A percentile compares a stretch with the other conserved stretches of the same genome.
Conservation (phyloP, 345 rosid species). For the Erysimum cheiranthoides region DNA sequence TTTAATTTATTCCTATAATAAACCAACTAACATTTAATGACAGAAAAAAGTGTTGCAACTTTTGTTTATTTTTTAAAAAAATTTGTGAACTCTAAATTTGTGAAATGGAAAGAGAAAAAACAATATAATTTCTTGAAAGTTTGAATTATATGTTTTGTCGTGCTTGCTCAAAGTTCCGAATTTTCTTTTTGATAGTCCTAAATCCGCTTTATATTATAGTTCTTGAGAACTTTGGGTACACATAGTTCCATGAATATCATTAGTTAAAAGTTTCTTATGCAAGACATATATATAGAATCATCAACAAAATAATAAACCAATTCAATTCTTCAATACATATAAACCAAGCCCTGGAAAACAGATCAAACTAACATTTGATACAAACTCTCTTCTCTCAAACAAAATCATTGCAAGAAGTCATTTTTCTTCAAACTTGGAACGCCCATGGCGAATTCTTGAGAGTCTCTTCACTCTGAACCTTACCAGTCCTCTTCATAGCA, state of each 20-base stretch:
- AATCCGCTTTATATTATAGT: neutral
- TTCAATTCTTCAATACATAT: neutral
- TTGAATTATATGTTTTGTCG: too few species aligned
- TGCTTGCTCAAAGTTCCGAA: neutral
- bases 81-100: neutral
- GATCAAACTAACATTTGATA: slow-evolving; percentile 38
- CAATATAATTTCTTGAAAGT: too few species aligned
- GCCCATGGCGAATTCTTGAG: slow-evolving; percentile 88
- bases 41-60: neutral
- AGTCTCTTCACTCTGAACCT: slow-evolving; percentile 79
- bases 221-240: neutral
- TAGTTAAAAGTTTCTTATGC: neutral
- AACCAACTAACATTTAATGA: neutral
- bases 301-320: neutral
- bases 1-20: too few species aligned
- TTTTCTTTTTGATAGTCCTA: neutral
- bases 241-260: neutral
- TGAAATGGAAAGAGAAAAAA: neutral
- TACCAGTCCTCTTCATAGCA: slow-evolving; percentile 59
- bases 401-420: slow-evolving; percentile 16
- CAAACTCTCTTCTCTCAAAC: neutral
- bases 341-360: neutral
- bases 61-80: too few species aligned
- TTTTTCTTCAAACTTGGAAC: slow-evolving; percentile 61
- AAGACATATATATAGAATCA: slow-evolving; percentile 1